Evolutionary conservation across 306 rosid genomes (phyloP).

Genomic region (Dryas alaskensis): DNA sequence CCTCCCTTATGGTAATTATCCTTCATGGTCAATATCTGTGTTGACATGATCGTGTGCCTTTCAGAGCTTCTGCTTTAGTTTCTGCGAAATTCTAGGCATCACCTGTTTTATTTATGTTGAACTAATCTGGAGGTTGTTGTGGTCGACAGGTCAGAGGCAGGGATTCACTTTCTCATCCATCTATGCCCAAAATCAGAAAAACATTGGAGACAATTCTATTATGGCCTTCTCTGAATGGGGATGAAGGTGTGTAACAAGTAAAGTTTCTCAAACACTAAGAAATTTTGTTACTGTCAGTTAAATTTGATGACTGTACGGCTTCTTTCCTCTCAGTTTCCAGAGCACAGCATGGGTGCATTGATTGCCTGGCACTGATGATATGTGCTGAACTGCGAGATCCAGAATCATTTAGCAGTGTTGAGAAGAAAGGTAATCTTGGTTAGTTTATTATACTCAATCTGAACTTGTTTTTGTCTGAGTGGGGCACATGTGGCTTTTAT

Average conservation of each 20-base stretch:
- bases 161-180: conserved; percentile 59
- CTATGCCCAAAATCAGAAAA: conserved; percentile 45
- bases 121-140: conserved; percentile 24
- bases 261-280: background rate
- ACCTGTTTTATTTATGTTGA: conserved; percentile 19
- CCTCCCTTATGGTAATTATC: conserved; percentile 72
- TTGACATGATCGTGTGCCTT: conserved; percentile 13
- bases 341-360: conserved; percentile 94
- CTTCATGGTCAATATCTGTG: conserved; percentile 11
- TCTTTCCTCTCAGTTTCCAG: conserved; percentile 53
- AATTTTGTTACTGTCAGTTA: conserved; percentile 1
- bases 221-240: conserved; percentile 75
- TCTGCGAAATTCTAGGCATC: conserved; percentile 26
- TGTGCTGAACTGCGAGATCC: conserved; percentile 66
- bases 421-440: conserved; percentile 44
- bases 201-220: conserved; percentile 58
- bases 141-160: conserved; percentile 63
- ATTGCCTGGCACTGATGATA: conserved; percentile 86
- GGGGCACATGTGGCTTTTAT: conserved; percentile 24
- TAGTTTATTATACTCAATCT: conserved; percentile 15
- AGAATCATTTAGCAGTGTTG: conserved; percentile 33
- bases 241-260: conserved; percentile 55
- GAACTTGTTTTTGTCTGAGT: conserved; percentile 13
- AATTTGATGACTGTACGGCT: conserved; percentile 16
- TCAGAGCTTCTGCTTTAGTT: conserved; percentile 1